Conservation (phyloP, 805 yeast species). For the Candida fluviatilis region DNA sequence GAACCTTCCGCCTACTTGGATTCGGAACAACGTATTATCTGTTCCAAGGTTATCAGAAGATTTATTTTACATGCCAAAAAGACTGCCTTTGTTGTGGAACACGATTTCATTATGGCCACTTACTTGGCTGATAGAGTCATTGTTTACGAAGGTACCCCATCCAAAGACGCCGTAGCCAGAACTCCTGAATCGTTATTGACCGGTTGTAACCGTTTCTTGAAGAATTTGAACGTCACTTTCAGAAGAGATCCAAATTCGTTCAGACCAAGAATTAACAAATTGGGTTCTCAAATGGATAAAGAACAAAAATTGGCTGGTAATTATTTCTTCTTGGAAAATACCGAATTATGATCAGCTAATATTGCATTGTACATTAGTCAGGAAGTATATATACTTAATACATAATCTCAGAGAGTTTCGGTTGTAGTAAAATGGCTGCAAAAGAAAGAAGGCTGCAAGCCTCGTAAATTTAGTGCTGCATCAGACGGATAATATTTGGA, state of each 20-base stretch:
- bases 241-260: constrained; percentile 98
- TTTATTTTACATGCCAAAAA: constrained; percentile 94
- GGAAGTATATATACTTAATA: background rate
- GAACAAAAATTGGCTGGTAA: constrained; percentile 92
- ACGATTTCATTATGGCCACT: constrained; percentile 99
- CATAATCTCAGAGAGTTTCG: too few species aligned
- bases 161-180: constrained; percentile 78
- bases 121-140: constrained; percentile 98
- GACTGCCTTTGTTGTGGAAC: constrained; percentile 99
- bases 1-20: constrained; percentile 99
- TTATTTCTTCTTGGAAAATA: constrained; percentile 88
- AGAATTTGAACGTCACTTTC: constrained; percentile 95
- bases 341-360: constrained; percentile 27
- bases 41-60: constrained; percentile 97
- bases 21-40: constrained; percentile 98
- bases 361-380: constrained; percentile 1
- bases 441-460: too few species aligned
- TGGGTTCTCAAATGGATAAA: constrained; percentile 98
- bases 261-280: constrained; percentile 98
- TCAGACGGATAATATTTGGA: too few species aligned
- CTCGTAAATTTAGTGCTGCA: too few species aligned
- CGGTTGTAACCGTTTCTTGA: constrained; percentile 95
- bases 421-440: too few species aligned
- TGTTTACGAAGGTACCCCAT: constrained; percentile 95
- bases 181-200: constrained; percentile 91